A percentile compares a stretch with the other conserved stretches of the same genome.
phyloP scores from a whole-genome alignment of 352 stramenopile species.

The Phytophthora pseudosyringae region DNA sequence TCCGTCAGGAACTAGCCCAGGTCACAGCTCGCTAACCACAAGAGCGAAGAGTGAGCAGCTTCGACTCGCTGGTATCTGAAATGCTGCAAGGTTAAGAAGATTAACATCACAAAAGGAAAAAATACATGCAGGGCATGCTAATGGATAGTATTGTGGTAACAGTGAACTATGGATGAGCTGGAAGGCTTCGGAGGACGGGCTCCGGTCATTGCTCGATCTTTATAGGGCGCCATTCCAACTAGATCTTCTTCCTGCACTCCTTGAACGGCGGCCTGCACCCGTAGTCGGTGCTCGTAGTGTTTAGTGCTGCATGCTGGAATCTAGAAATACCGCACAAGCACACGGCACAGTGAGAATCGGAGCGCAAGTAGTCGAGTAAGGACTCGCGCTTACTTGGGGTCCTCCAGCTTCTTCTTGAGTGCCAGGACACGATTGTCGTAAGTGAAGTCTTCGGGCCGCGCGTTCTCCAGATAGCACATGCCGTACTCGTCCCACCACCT shows the following conservation, averaged over 20 bases:
- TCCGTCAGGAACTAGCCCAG: too few relatives aligned
- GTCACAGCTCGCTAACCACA: too few relatives aligned
- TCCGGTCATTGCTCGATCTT: neutral
- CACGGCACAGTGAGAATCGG: neutral
- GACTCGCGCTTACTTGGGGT: slow-evolving; percentile 52
- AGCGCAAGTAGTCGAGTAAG: too few relatives aligned
- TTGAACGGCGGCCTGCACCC: slow-evolving; percentile 77
- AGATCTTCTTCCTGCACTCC: slow-evolving; percentile 72
- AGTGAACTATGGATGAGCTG: neutral
- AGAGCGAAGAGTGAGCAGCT: too few relatives aligned
- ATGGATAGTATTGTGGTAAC: neutral
- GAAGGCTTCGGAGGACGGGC: neutral
- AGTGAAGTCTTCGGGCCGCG: slow-evolving; percentile 82
- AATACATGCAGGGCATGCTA: neutral
- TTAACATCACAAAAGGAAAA: too few relatives aligned
- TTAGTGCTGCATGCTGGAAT: slow-evolving; percentile 55
- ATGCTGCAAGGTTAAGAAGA: too few relatives aligned
- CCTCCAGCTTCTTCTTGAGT: slow-evolving; percentile 67
- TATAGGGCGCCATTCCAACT: neutral
- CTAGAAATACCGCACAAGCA: slow-evolving; percentile 26
- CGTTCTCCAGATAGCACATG: slow-evolving; percentile 79
- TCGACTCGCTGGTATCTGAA: too few relatives aligned
- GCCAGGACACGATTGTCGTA: slow-evolving; percentile 82
- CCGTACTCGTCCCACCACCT: slow-evolving; percentile 87
- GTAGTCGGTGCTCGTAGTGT: slow-evolving; percentile 74